These are phyloP conservation scores for Hymenoscyphus repandus DNA, from an alignment of 2,329 filamentous ascomycete species.

Conservation along the genomic window DNA sequence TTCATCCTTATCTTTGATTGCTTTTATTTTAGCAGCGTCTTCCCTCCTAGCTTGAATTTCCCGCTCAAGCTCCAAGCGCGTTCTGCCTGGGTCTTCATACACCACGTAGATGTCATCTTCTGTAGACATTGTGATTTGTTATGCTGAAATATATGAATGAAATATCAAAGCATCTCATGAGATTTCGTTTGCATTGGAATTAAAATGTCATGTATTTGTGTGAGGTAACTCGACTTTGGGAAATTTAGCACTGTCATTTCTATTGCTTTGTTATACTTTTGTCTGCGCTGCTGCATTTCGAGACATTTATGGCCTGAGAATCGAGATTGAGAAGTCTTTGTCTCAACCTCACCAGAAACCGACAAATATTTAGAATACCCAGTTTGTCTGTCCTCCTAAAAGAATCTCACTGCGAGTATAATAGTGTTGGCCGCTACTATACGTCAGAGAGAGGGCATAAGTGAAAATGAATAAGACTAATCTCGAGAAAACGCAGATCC, in stretches of 20 bases:
- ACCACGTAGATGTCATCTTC: conserved; percentile 3
- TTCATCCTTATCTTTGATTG: not conserved
- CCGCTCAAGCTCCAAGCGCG: not conserved
- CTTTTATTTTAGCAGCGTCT: not conserved
- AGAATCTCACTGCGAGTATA: too few relatives aligned
- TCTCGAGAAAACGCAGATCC: too few relatives aligned
- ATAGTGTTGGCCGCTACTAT: too few relatives aligned
- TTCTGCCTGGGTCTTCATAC: not conserved
- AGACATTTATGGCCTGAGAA: too few relatives aligned
- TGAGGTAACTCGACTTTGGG: too few relatives aligned
- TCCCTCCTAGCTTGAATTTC: not conserved
- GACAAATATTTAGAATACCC: too few relatives aligned
- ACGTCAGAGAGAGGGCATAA: too few relatives aligned
- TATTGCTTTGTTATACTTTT: not conserved
- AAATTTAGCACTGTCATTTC: too few relatives aligned
- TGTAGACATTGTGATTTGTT: not conserved
- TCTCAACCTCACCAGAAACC: not conserved
- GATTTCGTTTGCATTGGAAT: not conserved
- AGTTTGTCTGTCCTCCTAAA: too few relatives aligned
- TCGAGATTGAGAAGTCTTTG: not conserved
- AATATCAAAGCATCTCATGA: not conserved
- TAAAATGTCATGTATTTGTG: too few relatives aligned
- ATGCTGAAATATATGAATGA: not conserved
- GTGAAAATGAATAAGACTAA: too few relatives aligned
- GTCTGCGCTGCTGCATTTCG: not conserved